Conservation (phyloP, 176 grass and related monocot species). For the Phoenix roebelenii region DNA sequence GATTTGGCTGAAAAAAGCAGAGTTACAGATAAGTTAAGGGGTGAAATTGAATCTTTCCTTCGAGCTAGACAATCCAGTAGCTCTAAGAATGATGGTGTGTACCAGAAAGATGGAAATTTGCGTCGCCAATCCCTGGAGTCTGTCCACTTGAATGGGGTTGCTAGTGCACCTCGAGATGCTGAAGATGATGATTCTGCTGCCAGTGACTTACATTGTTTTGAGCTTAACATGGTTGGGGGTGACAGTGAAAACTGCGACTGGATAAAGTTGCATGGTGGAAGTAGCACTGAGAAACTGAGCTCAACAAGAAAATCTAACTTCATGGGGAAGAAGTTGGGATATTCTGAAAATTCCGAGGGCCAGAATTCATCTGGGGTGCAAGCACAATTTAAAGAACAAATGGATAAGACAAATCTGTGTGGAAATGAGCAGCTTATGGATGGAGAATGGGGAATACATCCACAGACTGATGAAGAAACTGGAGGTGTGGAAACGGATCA, state of each 20-base stretch:
- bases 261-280: conserved; percentile 18
- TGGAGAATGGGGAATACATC: conserved; percentile 18
- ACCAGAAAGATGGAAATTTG: conserved; percentile 38
- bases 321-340: conserved; percentile 30
- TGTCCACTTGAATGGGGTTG: conserved; percentile 70
- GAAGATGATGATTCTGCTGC: conserved; percentile 82
- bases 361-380: conserved; percentile 27
- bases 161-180: conserved; percentile 66
- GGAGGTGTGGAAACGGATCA: conserved; percentile 16
- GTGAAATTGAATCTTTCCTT: conserved; percentile 75
- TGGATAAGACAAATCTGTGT: conserved; percentile 16
- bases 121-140: conserved; percentile 77
- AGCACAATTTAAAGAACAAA: conserved; percentile 10
- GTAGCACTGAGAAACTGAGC: conserved; percentile 27
- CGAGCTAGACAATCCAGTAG: conserved; percentile 31
- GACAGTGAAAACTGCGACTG: conserved; percentile 23
- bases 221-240: conserved; percentile 52
- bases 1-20: conserved; percentile 36
- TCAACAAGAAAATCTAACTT: conserved; percentile 26
- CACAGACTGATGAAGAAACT: conserved; percentile 4
- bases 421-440: conserved; percentile 24
- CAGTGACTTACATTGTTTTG: conserved; percentile 85
- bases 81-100: conserved; percentile 19
- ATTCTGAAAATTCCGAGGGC: conserved; percentile 23
- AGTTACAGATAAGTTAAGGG: conserved; percentile 51